These are phyloP conservation scores for Acer campestre DNA, from an alignment of 345 rosid genomes.

Conservation along the genomic window DNA sequence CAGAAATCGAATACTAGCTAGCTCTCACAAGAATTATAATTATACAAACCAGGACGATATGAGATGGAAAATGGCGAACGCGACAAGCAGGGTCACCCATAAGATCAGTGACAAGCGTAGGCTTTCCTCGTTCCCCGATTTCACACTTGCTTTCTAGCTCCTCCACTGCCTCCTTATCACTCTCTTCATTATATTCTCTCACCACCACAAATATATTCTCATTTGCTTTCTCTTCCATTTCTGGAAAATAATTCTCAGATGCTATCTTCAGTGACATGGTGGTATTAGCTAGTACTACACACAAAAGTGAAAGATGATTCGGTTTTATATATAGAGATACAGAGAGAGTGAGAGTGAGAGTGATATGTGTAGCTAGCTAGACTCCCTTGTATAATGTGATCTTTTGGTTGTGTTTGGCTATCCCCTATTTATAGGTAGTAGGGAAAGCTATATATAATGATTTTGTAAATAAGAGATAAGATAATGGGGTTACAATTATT, in stretches of 20 bases:
- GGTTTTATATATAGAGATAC: neutral
- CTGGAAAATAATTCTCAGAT: constrained; percentile 27
- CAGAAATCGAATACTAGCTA: too few relatives aligned
- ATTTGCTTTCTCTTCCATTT: neutral
- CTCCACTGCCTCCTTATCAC: constrained; percentile 63
- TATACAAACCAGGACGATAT: constrained; percentile 56
- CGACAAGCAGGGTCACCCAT: constrained; percentile 77
- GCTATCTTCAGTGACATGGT: constrained; percentile 41
- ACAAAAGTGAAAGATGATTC: neutral
- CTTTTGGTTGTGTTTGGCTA: neutral
- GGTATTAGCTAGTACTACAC: too few relatives aligned
- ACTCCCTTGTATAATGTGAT: neutral
- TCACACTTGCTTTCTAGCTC: constrained; percentile 66
- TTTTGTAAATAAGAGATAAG: constrained; percentile 13
- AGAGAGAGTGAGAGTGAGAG: too few relatives aligned
- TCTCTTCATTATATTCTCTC: constrained; percentile 60
- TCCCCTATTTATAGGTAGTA: constrained; percentile 4
- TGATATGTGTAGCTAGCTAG: neutral
- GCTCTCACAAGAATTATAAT: neutral
- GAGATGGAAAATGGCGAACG: constrained; percentile 62
- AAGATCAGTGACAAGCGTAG: constrained; percentile 67
- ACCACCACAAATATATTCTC: constrained; percentile 39
- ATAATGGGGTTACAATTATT: constrained; percentile 22
- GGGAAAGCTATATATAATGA: constrained; percentile 1
- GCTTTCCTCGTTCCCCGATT: constrained; percentile 50